phyloP scores from a whole-genome alignment of 208 protist genomes.

The Kentomonas sorsogonicus region DNA sequence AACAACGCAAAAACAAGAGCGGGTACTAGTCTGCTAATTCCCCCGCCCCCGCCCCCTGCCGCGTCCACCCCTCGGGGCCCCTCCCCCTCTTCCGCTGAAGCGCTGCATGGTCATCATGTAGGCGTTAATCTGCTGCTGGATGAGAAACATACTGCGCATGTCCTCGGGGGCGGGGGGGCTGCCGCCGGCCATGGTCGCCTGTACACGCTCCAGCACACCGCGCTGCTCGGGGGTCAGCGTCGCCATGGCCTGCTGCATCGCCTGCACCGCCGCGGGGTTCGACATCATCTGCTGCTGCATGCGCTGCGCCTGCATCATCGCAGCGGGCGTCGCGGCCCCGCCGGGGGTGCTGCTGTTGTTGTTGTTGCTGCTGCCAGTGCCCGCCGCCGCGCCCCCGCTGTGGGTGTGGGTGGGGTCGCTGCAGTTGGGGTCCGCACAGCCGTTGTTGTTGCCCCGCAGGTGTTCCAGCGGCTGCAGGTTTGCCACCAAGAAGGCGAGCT shows the following conservation, averaged over 20 bases:
- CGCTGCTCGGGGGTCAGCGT: constrained; percentile 50
- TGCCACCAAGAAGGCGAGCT: constrained; percentile 35
- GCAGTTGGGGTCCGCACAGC: too few species aligned
- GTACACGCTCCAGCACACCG: constrained; percentile 46
- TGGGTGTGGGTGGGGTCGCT: constrained; percentile 9
- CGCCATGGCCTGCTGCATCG: constrained; percentile 70
- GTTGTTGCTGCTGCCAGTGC: constrained; percentile 32
- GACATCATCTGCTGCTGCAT: constrained; percentile 2
- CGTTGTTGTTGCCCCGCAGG: constrained; percentile 20
- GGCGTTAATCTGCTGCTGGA: constrained; percentile 70
- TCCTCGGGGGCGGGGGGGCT: constrained; percentile 49
- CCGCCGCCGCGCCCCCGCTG: constrained; percentile 16
- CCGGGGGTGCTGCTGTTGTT: constrained; percentile 15
- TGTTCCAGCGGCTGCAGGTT: constrained; percentile 35
- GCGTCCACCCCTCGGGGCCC: not conserved
- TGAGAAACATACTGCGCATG: constrained; percentile 55
- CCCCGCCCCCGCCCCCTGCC: too few species aligned
- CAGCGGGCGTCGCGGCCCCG: too few species aligned
- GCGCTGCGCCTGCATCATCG: not conserved
- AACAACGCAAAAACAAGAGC: constrained; percentile 9
- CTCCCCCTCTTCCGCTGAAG: too few species aligned
- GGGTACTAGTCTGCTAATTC: not conserved
- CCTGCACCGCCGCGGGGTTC: constrained; percentile 28
- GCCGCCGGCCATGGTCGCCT: constrained; percentile 53
- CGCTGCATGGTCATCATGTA: constrained; percentile 73